These are phyloP conservation scores for Dactylonectria estremocensis DNA, from an alignment of 2,329 filamentous ascomycete species.

Conservation along the genomic window DNA sequence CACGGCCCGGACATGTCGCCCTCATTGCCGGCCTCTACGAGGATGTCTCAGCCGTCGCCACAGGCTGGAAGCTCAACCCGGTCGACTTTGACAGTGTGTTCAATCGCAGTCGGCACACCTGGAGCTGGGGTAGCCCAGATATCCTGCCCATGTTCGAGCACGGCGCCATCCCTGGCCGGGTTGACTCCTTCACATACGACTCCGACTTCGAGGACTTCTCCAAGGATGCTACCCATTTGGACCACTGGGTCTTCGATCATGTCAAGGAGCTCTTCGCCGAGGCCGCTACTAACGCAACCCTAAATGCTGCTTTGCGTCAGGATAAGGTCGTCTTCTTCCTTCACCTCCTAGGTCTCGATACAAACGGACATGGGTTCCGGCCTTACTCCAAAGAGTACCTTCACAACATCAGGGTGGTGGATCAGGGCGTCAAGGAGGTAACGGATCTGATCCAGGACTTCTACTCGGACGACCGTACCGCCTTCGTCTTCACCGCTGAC, in stretches of 20 bases:
- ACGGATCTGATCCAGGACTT: slow-evolving; percentile 87
- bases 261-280: slow-evolving; percentile 89
- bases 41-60: slow-evolving; percentile 96
- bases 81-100: slow-evolving; percentile 99
- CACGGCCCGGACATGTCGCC: slow-evolving; percentile 94
- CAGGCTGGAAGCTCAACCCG: slow-evolving; percentile 98
- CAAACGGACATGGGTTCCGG: slow-evolving; percentile 86
- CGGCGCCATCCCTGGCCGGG: slow-evolving; percentile 88
- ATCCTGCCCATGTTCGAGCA: slow-evolving; percentile 98
- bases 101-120: slow-evolving; percentile 95
- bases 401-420: slow-evolving; percentile 94
- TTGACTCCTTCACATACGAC: slow-evolving; percentile 89
- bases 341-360: slow-evolving; percentile 93
- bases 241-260: slow-evolving; percentile 96
- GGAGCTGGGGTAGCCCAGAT: slow-evolving; percentile 99
- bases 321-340: slow-evolving; percentile 96
- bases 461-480: slow-evolving; percentile 87
- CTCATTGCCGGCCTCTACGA: slow-evolving; percentile 97
- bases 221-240: slow-evolving; percentile 83
- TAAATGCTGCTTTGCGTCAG: slow-evolving; percentile 80
- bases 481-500: slow-evolving; percentile 97
- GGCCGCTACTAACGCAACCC: slow-evolving; percentile 82
- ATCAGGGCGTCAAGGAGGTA: slow-evolving; percentile 89
- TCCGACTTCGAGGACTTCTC: slow-evolving; percentile 93
- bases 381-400: slow-evolving; percentile 97